A percentile compares a stretch with the other conserved stretches of the same genome.
Evolutionary conservation across 805 yeast species (phyloP).

Genomic region (Ogataea henricii): DNA sequence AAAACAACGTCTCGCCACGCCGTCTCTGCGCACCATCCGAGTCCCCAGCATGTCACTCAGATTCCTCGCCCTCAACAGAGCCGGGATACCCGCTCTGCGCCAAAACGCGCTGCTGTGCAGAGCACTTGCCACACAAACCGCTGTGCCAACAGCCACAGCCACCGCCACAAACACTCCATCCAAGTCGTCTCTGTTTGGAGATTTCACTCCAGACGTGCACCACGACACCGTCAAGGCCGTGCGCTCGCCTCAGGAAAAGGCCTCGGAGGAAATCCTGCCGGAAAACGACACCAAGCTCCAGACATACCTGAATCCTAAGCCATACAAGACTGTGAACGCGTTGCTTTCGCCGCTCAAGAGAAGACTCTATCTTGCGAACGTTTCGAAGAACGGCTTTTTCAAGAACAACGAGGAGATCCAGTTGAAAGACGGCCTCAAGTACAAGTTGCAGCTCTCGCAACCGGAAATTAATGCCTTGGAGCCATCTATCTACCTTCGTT

Average conservation of each 20-base stretch:
- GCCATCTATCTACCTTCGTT: slow-evolving; percentile 81
- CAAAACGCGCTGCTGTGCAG: not conserved
- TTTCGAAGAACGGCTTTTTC: slow-evolving; percentile 65
- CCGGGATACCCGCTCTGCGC: not conserved
- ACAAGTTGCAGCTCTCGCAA: slow-evolving; percentile 53
- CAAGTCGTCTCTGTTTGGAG: slow-evolving; percentile 32
- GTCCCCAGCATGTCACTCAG: slow-evolving; percentile 4
- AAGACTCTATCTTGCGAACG: slow-evolving; percentile 61
- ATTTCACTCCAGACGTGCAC: slow-evolving; percentile 23
- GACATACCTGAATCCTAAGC: slow-evolving; percentile 50
- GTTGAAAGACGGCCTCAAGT: slow-evolving; percentile 42
- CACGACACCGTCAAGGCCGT: slow-evolving; percentile 5
- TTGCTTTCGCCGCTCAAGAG: slow-evolving; percentile 71
- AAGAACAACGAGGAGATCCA: slow-evolving; percentile 58
- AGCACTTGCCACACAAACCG: slow-evolving; percentile 7
- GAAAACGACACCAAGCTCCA: slow-evolving; percentile 43
- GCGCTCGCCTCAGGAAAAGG: slow-evolving; percentile 1
- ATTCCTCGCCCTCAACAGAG: slow-evolving; percentile 7
- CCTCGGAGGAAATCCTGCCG: slow-evolving; percentile 23
- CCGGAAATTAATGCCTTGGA: slow-evolving; percentile 78
- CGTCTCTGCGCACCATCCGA: not conserved
- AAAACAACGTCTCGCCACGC: not conserved
- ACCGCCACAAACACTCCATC: slow-evolving; percentile 1
- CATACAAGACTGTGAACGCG: slow-evolving; percentile 56
- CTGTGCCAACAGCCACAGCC: slow-evolving; percentile 3